These are phyloP conservation scores for Xerophyta viscosa DNA, from an alignment of 106 monocot species.

Conservation along the genomic window DNA sequence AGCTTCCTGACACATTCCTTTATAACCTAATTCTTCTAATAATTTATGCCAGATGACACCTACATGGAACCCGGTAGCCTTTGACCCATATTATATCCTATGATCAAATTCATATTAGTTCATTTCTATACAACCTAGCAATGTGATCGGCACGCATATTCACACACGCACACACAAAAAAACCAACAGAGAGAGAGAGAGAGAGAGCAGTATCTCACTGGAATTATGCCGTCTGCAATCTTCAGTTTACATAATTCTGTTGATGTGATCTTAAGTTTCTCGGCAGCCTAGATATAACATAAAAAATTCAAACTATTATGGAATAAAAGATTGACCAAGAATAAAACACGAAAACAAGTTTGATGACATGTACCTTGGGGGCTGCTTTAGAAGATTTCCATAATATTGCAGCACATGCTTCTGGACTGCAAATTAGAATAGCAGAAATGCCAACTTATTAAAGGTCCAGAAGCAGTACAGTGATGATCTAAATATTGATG, in stretches of 20 bases:
- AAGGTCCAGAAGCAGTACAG: neutral
- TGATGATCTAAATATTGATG: neutral
- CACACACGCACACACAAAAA: too few relatives aligned
- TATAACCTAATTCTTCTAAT: too few relatives aligned
- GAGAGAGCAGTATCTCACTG: slow-evolving; percentile 60
- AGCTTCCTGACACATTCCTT: too few relatives aligned
- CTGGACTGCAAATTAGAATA: slow-evolving; percentile 48
- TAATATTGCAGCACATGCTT: slow-evolving; percentile 91
- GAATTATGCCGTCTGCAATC: slow-evolving; percentile 76
- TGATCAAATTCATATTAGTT: too few relatives aligned
- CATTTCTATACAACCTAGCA: too few relatives aligned
- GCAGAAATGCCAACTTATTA: neutral
- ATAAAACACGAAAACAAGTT: neutral
- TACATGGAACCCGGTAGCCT: too few relatives aligned
- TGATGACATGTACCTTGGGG: slow-evolving; percentile 59
- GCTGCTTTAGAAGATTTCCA: slow-evolving; percentile 78
- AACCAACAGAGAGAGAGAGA: too few relatives aligned
- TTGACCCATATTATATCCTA: too few relatives aligned
- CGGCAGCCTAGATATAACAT: slow-evolving; percentile 55
- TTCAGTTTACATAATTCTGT: slow-evolving; percentile 57
- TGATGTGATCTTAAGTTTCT: slow-evolving; percentile 75
- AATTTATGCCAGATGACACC: too few relatives aligned
- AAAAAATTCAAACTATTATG: neutral
- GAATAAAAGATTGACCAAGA: too few relatives aligned
- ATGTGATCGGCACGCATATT: too few relatives aligned